Conservation (phyloP, 176 grass and related monocot species). For the Hsuehochloa calcarea region DNA sequence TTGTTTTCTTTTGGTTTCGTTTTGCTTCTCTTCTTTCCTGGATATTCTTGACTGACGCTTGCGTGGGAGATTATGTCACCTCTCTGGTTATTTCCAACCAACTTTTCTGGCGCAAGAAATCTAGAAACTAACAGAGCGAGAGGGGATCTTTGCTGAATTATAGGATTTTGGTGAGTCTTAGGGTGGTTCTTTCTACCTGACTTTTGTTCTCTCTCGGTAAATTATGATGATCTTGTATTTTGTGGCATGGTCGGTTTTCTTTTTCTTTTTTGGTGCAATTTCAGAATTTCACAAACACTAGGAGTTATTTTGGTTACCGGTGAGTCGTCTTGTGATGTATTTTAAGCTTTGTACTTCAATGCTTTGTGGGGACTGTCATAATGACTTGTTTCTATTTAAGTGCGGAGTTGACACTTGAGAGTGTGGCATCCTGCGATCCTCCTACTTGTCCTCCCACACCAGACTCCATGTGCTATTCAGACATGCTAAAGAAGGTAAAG, state of each 20-base stretch:
- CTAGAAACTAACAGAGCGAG: background rate
- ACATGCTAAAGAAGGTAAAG: too few relatives aligned
- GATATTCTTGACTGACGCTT: background rate
- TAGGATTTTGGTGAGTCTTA: background rate
- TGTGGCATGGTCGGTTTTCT: background rate
- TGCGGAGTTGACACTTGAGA: background rate
- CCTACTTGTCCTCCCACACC: too few relatives aligned
- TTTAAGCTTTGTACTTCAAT: background rate
- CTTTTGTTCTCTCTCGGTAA: background rate
- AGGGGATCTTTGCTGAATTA: background rate
- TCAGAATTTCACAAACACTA: background rate
- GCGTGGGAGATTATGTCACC: background rate
- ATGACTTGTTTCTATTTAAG: slow-evolving; percentile 12
- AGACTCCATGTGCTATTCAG: too few relatives aligned
- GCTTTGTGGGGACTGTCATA: slow-evolving; percentile 30
- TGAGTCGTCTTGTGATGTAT: slow-evolving; percentile 4
- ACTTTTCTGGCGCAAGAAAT: background rate
- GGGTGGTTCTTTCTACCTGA: background rate
- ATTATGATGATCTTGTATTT: background rate
- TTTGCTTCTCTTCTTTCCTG: background rate
- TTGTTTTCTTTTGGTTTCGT: background rate
- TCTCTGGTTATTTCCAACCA: background rate
- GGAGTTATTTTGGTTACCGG: background rate
- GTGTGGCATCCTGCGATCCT: background rate
- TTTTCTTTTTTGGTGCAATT: background rate